phyloP scores from a whole-genome alignment of 2,329 filamentous ascomycete species.

The Fusarium floridanum region DNA sequence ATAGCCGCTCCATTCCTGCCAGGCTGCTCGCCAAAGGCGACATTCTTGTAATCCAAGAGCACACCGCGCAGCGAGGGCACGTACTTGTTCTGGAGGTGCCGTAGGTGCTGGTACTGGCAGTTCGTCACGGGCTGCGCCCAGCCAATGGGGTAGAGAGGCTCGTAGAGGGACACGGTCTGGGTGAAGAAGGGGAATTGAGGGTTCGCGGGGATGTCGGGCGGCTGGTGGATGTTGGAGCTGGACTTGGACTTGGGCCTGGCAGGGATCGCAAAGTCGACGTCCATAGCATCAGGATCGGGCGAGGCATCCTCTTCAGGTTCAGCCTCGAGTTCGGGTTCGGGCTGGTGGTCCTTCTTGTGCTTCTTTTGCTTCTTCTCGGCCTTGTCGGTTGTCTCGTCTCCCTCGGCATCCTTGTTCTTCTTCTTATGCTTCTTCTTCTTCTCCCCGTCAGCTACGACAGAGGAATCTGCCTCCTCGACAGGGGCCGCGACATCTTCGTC shows the following conservation, averaged over 20 bases:
- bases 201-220: constrained; percentile 55
- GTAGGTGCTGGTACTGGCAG: constrained; percentile 79
- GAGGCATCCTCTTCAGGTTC: constrained; percentile 26
- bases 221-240: constrained; percentile 52
- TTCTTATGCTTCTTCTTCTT: constrained; percentile 51
- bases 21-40: constrained; percentile 72
- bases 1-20: constrained; percentile 62
- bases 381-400: constrained; percentile 15
- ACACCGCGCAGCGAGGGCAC: constrained; percentile 79
- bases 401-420: constrained; percentile 41
- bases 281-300: constrained; percentile 54
- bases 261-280: constrained; percentile 53
- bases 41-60: constrained; percentile 79
- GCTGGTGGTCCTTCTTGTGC: constrained; percentile 47
- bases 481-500: constrained; percentile 29
- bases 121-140: constrained; percentile 78
- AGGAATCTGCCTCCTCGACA: constrained; percentile 20
- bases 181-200: constrained; percentile 78
- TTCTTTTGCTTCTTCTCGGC: constrained; percentile 48
- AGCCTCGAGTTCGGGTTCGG: constrained; percentile 41
- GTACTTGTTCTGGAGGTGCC: constrained; percentile 81
- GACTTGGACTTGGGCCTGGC: constrained; percentile 42
- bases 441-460: constrained; percentile 29
- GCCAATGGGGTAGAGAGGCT: constrained; percentile 78
- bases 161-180: constrained; percentile 84